Conservation (phyloP, 2,329 filamentous ascomycete genomes). For the Shiraia sp. region DNA sequence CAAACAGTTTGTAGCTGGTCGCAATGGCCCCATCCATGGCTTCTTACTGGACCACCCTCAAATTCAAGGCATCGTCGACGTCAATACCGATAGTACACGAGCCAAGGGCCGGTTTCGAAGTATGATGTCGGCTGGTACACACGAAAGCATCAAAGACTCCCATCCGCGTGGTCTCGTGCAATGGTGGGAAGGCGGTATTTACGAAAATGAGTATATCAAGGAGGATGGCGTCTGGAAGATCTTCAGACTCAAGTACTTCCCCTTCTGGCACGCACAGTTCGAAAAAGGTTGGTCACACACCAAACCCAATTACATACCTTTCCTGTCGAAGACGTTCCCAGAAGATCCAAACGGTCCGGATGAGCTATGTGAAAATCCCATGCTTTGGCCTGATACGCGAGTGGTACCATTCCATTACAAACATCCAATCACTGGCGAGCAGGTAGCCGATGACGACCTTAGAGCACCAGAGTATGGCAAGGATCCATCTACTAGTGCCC, state of each 20-base stretch:
- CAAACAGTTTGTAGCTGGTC: conserved; percentile 55
- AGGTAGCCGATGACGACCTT: conserved; percentile 52
- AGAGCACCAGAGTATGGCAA: conserved; percentile 53
- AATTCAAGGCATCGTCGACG: conserved; percentile 61
- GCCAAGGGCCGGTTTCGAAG: conserved; percentile 59
- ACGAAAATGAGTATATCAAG: conserved; percentile 64
- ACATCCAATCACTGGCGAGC: conserved; percentile 56
- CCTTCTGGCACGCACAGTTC: conserved; percentile 60
- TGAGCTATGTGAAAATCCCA: conserved; percentile 57
- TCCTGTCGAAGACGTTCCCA: conserved; percentile 53
- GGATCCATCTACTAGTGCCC: conserved; percentile 46
- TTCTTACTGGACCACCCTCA: conserved; percentile 62
- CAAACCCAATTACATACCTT: conserved; percentile 58
- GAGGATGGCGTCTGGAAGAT: conserved; percentile 60
- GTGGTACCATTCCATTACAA: conserved; percentile 60
- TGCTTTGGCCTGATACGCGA: conserved; percentile 61
- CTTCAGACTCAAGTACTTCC: conserved; percentile 59
- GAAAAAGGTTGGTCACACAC: conserved; percentile 60
- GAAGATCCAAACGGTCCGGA: conserved; percentile 58
- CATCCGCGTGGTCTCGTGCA: conserved; percentile 59
- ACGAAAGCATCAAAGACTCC: conserved; percentile 54
- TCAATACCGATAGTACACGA: conserved; percentile 52
- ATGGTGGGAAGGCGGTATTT: conserved; percentile 63
- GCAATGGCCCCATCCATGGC: conserved; percentile 60
- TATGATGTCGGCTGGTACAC: conserved; percentile 60